A percentile compares a stretch with the other conserved stretches of the same genome.
Evolutionary conservation across 345 rosid genomes (phyloP).

Genomic region (Toxicodendron radicans): DNA sequence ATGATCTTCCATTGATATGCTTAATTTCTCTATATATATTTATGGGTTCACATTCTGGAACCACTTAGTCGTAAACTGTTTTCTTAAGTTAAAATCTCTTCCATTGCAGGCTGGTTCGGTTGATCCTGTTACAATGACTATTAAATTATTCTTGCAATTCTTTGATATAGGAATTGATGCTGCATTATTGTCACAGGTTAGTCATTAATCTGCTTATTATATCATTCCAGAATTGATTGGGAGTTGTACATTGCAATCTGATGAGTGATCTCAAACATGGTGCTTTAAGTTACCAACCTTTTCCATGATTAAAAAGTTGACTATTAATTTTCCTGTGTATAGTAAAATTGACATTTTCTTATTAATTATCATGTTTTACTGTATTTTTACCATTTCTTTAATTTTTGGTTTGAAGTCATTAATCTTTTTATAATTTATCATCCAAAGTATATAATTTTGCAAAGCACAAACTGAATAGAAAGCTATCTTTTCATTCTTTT

Average conservation of each 20-base stretch:
- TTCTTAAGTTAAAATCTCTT: constrained; percentile 24
- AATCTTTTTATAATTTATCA: background rate
- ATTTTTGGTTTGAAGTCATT: background rate
- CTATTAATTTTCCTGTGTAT: background rate
- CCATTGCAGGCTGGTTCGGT: constrained; percentile 84
- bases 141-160: constrained; percentile 82
- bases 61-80: background rate
- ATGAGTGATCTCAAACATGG: too few species aligned
- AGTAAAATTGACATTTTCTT: background rate
- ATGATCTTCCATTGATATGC: constrained; percentile 6
- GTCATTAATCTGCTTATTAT: constrained; percentile 19
- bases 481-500: background rate
- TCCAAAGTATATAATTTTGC: background rate
- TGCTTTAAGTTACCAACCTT: constrained; percentile 1
- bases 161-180: constrained; percentile 96
- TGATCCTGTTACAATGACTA: constrained; percentile 90
- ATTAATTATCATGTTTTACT: background rate
- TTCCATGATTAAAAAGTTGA: background rate
- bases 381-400: background rate
- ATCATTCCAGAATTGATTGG: constrained; percentile 1
- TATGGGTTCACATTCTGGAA: constrained; percentile 4
- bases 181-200: constrained; percentile 83
- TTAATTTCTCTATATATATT: background rate
- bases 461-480: background rate
- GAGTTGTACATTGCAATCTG: constrained; percentile 4